Evolutionary conservation across 371 early-diverging fungal species (phyloP).

Genomic region (Mortierella sp.): DNA sequence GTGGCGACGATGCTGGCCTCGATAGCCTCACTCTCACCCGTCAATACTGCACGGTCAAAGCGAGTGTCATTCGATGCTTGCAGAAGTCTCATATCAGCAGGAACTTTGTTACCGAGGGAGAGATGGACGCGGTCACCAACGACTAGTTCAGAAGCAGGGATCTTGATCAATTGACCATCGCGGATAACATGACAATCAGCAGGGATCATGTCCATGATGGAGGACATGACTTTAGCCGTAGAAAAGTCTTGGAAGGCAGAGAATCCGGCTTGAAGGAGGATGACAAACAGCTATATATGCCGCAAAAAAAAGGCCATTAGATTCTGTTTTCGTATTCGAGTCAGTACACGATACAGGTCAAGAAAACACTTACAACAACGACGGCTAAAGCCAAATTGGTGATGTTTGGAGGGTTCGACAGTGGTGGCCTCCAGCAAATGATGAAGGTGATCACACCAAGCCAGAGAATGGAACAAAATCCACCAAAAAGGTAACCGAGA

Average conservation of each 20-base stretch:
- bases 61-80: constrained; percentile 67
- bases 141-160: constrained; percentile 61
- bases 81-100: constrained; percentile 77
- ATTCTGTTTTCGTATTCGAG: background rate
- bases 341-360: background rate
- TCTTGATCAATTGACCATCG: constrained; percentile 62
- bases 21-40: constrained; percentile 78
- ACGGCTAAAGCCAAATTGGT: constrained; percentile 64
- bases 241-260: constrained; percentile 83
- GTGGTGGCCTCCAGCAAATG: constrained; percentile 61
- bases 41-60: constrained; percentile 78
- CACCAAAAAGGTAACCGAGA: constrained; percentile 62
- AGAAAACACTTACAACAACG: constrained; percentile 52
- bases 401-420: constrained; percentile 55
- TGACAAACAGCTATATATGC: constrained; percentile 64
- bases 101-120: constrained; percentile 75
- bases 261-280: constrained; percentile 73
- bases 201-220: constrained; percentile 80
- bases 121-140: constrained; percentile 75
- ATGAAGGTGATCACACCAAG: constrained; percentile 60
- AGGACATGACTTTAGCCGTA: constrained; percentile 77
- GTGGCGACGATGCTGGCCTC: constrained; percentile 66
- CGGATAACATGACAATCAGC: constrained; percentile 70
- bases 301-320: background rate
- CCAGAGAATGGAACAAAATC: constrained; percentile 66